Evolutionary conservation across 495 filamentous ascomycete species (phyloP), one percentile per base, ranked within the genome.

Genomic region (Penicillium manginii): DNA sequence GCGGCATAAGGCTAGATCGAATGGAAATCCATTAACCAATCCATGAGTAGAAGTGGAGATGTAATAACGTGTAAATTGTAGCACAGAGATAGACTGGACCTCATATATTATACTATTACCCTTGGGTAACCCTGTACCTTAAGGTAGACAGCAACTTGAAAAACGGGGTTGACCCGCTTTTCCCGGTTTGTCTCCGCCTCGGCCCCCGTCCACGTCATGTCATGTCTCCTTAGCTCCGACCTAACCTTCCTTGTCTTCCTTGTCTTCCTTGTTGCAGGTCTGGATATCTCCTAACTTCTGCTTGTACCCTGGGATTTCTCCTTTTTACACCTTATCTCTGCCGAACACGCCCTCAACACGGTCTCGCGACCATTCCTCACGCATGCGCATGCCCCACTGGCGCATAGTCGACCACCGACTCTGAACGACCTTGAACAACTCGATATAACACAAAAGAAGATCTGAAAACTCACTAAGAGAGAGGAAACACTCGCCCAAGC

Each of bases 311-410:
- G 35, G 15, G 35, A 37, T 37, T 37, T 37, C 1, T 3, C 35
- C 33, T 37, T 35, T 23, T 43, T 58, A 11, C 45, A 15, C 40
- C 42, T 26, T 42, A 43, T 21, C 31, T 35, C 48, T 49, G 39
- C 45, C 47, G 47, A 52, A 40, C 62, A 29, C 26, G 26, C 26
- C 9, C 26, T 29, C 26, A 29, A 29, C 26, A 35, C 51, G 54
- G 42, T 31, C 39, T 58, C 29, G 43, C 54, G 29, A 57, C 49
- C 42, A 32, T 62, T 49, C 15, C 35, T 45, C 53, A 37, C 53
- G 51, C 54, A 22, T 23, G 48, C 21, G 14, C 40, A 43, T 43
- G 40, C 40, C n/a, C 40, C 40, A 45, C 49, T 22, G 48, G 39
- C 45, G 47, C 60, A 59, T 63, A 8, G 52, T 31, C 50, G 33